Percentiles rank a stretch among this genome's conserved stretches.
Conservation (phyloP, 2,329 filamentous ascomycete species). For the Fusarium sp. region DNA sequence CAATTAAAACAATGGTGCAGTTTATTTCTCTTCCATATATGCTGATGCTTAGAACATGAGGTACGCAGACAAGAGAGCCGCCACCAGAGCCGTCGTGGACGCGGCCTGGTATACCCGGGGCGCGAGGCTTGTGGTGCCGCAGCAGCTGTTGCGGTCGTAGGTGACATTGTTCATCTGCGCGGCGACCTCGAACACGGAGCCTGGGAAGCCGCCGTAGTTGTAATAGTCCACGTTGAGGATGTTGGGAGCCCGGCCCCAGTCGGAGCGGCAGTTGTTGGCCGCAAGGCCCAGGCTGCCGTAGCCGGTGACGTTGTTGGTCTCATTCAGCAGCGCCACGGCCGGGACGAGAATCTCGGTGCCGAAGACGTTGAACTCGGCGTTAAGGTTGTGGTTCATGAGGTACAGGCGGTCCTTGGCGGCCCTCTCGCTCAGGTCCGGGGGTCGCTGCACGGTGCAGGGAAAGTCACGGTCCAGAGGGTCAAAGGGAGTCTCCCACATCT, state of each 20-base stretch:
- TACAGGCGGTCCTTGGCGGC: slow-evolving; percentile 75
- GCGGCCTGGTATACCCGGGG: slow-evolving; percentile 35
- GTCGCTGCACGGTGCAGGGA: slow-evolving; percentile 82
- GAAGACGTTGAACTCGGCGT: slow-evolving; percentile 77
- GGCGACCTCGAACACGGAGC: slow-evolving; percentile 81
- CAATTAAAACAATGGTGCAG: slow-evolving; percentile 4
- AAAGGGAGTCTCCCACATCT: slow-evolving; percentile 93
- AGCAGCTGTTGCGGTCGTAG: slow-evolving; percentile 67
- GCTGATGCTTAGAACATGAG: slow-evolving; percentile 31
- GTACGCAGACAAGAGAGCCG: slow-evolving; percentile 36
- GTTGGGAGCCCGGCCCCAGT: slow-evolving; percentile 78
- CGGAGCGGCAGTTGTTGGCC: slow-evolving; percentile 68
- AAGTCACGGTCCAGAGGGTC: slow-evolving; percentile 73
- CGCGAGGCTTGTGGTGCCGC: slow-evolving; percentile 57
- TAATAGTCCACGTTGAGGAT: slow-evolving; percentile 89
- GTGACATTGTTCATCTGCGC: slow-evolving; percentile 77
- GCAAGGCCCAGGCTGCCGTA: slow-evolving; percentile 73
- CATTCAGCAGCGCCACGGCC: slow-evolving; percentile 74
- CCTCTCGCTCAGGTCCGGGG: slow-evolving; percentile 69
- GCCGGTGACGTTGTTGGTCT: slow-evolving; percentile 75
- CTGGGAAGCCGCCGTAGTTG: slow-evolving; percentile 72
- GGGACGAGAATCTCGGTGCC: slow-evolving; percentile 75
- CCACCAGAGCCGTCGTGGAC: slow-evolving; percentile 36
- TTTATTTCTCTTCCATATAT: background rate
- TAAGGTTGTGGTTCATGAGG: slow-evolving; percentile 91